Evolutionary conservation across 2,329 filamentous ascomycete species (phyloP).

Genomic region (Xylaria sp.): DNA sequence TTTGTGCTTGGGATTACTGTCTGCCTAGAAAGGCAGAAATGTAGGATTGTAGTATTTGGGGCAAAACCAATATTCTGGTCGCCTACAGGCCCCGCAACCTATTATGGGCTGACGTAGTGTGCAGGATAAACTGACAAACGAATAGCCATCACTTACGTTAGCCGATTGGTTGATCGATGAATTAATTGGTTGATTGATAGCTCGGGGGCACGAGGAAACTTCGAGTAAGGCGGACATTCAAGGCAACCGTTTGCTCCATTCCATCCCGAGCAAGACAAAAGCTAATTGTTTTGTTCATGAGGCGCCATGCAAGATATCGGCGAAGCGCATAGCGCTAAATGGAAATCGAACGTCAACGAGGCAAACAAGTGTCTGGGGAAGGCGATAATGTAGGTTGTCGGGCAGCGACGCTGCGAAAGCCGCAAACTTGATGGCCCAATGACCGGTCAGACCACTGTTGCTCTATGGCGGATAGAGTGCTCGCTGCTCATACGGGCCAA

Average conservation of each 20-base stretch:
- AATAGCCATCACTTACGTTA: neutral
- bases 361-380: neutral
- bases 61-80: neutral
- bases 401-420: neutral
- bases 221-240: neutral
- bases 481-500: neutral
- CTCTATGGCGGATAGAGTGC: neutral
- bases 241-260: neutral
- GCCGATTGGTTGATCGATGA: neutral
- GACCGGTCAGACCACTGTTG: neutral
- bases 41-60: neutral
- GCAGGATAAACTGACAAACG: neutral
- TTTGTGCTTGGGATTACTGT: neutral
- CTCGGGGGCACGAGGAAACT: neutral
- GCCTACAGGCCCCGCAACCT: neutral
- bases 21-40: neutral
- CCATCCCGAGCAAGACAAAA: neutral
- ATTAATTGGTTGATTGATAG: neutral
- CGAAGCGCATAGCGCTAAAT: neutral
- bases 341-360: constrained; percentile 9
- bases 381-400: neutral
- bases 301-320: constrained; percentile 1
- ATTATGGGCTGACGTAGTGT: neutral
- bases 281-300: neutral
- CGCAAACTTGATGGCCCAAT: neutral